These are phyloP conservation scores for Bacidia rubella DNA, from an alignment of 495 filamentous ascomycete species.

Conservation along the genomic window DNA sequence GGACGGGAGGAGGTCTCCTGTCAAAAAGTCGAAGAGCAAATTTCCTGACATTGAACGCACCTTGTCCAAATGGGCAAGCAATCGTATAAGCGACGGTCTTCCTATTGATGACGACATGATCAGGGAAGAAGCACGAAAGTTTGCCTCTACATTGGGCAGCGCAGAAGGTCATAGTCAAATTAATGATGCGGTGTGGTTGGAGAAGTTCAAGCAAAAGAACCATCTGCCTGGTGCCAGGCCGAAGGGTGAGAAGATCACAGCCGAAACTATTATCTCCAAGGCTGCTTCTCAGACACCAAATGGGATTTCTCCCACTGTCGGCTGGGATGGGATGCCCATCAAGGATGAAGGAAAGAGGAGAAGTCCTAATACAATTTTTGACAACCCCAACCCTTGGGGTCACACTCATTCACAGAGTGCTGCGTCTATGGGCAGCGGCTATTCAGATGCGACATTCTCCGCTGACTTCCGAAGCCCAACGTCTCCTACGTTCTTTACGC, in stretches of 20 bases:
- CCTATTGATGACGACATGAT: conserved; percentile 71
- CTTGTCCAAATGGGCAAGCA: conserved; percentile 77
- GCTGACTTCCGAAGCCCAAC: conserved; percentile 69
- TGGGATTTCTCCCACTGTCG: conserved; percentile 57
- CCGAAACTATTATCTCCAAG: conserved; percentile 34
- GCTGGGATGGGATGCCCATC: conserved; percentile 48
- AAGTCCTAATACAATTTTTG: conserved; percentile 35
- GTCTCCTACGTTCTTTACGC: conserved; percentile 65
- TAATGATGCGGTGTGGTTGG: conserved; percentile 68
- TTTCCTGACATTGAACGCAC: conserved; percentile 92
- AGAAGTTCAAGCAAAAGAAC: conserved; percentile 95
- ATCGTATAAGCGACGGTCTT: conserved; percentile 63
- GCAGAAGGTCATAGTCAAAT: conserved; percentile 66
- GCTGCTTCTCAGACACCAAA: conserved; percentile 54
- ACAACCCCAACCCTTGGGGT: conserved; percentile 35
- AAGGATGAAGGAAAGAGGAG: conserved; percentile 49
- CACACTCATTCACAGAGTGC: conserved; percentile 44
- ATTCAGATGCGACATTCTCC: conserved; percentile 51
- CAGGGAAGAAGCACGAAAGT: conserved; percentile 75
- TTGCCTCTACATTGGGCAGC: conserved; percentile 62
- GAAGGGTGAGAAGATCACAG: conserved; percentile 33
- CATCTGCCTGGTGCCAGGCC: conserved; percentile 49
- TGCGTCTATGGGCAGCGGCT: conserved; percentile 42
- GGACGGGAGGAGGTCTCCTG: conserved; percentile 74
- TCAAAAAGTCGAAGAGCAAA: conserved; percentile 73